Evolutionary conservation across 2,329 filamentous ascomycete species (phyloP).

Genomic region (Hymenoscyphus occultus): DNA sequence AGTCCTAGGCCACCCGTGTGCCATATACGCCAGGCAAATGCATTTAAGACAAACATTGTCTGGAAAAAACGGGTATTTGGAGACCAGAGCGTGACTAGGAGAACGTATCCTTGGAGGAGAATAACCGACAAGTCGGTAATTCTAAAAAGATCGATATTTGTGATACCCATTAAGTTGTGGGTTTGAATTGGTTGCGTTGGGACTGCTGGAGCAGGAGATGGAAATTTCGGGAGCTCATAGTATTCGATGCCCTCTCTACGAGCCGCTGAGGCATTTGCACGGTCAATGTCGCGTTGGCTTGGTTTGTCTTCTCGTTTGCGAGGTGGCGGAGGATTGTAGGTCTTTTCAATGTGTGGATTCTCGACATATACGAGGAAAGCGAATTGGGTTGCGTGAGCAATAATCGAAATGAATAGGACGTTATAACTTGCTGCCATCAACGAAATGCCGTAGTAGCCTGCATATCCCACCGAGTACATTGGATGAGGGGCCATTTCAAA

Average conservation of each 20-base stretch:
- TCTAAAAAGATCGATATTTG: constrained; percentile 85
- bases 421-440: constrained; percentile 98
- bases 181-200: constrained; percentile 60
- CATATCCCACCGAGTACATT: constrained; percentile 98
- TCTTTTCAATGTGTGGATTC: constrained; percentile 97
- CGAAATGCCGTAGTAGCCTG: constrained; percentile 96
- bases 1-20: constrained; percentile 85
- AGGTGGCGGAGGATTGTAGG: constrained; percentile 85
- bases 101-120: constrained; percentile 72
- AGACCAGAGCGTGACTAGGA: constrained; percentile 69
- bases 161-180: constrained; percentile 78
- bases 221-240: constrained; percentile 13
- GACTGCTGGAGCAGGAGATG: constrained; percentile 12
- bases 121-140: constrained; percentile 80
- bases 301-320: constrained; percentile 46
- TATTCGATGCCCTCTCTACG: constrained; percentile 37
- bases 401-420: constrained; percentile 92
- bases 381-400: constrained; percentile 92
- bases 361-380: constrained; percentile 88
- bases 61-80: constrained; percentile 75
- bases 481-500: constrained; percentile 99
- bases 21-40: constrained; percentile 83
- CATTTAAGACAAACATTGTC: constrained; percentile 76
- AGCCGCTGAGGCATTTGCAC: constrained; percentile 36
- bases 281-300: constrained; percentile 35